phyloP scores from a whole-genome alignment of 176 grass and related monocot genomes.

The Eleusine indica region DNA sequence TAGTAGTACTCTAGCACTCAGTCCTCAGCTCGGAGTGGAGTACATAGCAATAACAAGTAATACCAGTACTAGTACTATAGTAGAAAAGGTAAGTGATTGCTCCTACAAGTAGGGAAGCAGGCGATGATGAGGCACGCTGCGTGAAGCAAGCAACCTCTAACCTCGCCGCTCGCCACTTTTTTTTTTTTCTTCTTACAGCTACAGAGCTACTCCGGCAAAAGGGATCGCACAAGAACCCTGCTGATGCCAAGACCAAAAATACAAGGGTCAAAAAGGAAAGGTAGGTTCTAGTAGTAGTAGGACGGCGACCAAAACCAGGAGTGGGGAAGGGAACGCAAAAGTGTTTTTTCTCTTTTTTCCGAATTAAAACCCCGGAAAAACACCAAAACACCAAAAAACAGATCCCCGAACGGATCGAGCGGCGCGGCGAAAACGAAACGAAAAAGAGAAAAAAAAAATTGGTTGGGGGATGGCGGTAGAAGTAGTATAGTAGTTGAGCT shows the following conservation, averaged over 20 bases:
- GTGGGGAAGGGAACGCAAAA: not conserved
- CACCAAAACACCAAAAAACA: slow-evolving; percentile 54
- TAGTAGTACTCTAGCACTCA: not conserved
- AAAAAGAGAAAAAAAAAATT: slow-evolving; percentile 25
- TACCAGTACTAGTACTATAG: not conserved
- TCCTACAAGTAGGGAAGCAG: too few relatives aligned
- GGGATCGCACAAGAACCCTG: too few relatives aligned
- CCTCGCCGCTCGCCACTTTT: not conserved
- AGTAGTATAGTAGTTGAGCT: too few relatives aligned
- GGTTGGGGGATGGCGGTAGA: too few relatives aligned
- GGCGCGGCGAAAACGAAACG: slow-evolving; percentile 34
- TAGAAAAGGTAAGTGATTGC: too few relatives aligned
- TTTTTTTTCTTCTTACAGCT: slow-evolving; percentile 40
- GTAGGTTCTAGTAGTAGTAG: not conserved
- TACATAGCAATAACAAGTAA: slow-evolving; percentile 30
- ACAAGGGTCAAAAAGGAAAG: slow-evolving; percentile 40
- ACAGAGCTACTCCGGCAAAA: too few relatives aligned
- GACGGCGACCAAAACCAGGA: not conserved
- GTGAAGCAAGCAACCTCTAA: slow-evolving; percentile 16
- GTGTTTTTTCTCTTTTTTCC: slow-evolving; percentile 50
- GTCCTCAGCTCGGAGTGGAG: slow-evolving; percentile 24
- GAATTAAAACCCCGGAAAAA: slow-evolving; percentile 56
- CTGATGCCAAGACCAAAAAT: slow-evolving; percentile 39
- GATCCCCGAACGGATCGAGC: slow-evolving; percentile 55
- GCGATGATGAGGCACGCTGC: too few relatives aligned